phyloP scores from a whole-genome alignment of 257 asterid genomes.

The Jaltomata sinuosa region DNA sequence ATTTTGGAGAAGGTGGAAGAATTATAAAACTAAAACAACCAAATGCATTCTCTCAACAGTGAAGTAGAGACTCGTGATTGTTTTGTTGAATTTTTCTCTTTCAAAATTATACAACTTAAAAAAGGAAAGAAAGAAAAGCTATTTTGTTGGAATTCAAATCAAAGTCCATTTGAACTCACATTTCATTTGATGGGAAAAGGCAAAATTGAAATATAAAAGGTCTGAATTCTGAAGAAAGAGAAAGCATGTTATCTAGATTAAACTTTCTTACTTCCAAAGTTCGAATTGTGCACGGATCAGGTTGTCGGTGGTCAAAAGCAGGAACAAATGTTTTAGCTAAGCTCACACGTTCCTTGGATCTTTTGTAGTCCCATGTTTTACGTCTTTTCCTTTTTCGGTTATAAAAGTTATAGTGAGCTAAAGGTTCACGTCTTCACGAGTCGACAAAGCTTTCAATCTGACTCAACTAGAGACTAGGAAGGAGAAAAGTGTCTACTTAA shows the following conservation, averaged over 20 bases:
- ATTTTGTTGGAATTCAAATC: neutral
- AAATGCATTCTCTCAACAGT: neutral
- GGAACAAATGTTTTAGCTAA: neutral
- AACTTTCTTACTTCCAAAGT: neutral
- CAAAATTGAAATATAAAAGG: neutral
- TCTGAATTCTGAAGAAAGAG: neutral
- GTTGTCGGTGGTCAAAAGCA: slow-evolving; percentile 1
- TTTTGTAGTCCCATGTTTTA: neutral
- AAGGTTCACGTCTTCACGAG: neutral
- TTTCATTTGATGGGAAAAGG: neutral
- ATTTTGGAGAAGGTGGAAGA: neutral
- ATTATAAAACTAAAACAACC: neutral
- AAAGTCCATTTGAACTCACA: neutral
- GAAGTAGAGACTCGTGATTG: neutral
- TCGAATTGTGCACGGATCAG: neutral
- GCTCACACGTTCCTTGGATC: neutral
- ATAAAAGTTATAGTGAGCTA: neutral
- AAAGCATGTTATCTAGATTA: neutral
- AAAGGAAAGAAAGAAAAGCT: neutral
- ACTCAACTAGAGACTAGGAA: neutral
- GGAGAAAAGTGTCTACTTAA: neutral
- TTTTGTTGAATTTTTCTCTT: neutral
- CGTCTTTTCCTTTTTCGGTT: neutral
- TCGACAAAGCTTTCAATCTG: neutral
- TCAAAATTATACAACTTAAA: neutral